Conservation (phyloP, 1,284 basidiomycete species). For the Thelephora terrestris region DNA sequence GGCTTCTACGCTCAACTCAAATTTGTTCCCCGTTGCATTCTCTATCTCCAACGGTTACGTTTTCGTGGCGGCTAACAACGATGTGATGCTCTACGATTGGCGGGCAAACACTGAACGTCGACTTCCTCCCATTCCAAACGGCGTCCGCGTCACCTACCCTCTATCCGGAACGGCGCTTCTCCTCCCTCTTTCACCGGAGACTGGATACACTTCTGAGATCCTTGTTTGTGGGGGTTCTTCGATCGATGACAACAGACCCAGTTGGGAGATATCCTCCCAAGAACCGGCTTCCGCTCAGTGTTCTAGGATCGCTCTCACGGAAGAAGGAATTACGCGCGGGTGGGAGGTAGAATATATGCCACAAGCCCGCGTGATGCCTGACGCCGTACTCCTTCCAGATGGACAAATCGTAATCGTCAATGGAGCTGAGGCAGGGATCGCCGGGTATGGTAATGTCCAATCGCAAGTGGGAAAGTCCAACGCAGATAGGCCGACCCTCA, state of each 20-base stretch:
- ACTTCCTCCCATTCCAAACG: slow-evolving; percentile 68
- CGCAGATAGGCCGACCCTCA: slow-evolving; percentile 67
- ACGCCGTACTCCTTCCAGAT: slow-evolving; percentile 74
- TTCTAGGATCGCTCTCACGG: slow-evolving; percentile 54
- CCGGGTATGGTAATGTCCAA: slow-evolving; percentile 76
- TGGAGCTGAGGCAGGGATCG: slow-evolving; percentile 65
- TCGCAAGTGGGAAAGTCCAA: slow-evolving; percentile 67
- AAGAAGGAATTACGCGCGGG: slow-evolving; percentile 54
- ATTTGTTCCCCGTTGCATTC: slow-evolving; percentile 74
- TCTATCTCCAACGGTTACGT: slow-evolving; percentile 61
- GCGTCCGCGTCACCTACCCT: slow-evolving; percentile 74
- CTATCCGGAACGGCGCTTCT: slow-evolving; percentile 66
- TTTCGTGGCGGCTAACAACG: slow-evolving; percentile 73
- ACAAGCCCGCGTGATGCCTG: slow-evolving; percentile 63
- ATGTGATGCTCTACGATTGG: slow-evolving; percentile 78
- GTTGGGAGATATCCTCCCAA: slow-evolving; percentile 57
- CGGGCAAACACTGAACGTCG: slow-evolving; percentile 48
- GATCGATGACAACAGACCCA: slow-evolving; percentile 50
- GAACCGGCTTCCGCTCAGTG: slow-evolving; percentile 67
- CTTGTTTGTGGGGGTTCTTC: slow-evolving; percentile 73
- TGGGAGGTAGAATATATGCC: slow-evolving; percentile 76
- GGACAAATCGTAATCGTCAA: slow-evolving; percentile 72
- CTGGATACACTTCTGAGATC: slow-evolving; percentile 58
- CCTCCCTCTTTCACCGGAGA: slow-evolving; percentile 56
- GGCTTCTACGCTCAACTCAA: slow-evolving; percentile 63